phyloP scores from a whole-genome alignment of 1,284 basidiomycete species.

The Moniliophthora roreri region DNA sequence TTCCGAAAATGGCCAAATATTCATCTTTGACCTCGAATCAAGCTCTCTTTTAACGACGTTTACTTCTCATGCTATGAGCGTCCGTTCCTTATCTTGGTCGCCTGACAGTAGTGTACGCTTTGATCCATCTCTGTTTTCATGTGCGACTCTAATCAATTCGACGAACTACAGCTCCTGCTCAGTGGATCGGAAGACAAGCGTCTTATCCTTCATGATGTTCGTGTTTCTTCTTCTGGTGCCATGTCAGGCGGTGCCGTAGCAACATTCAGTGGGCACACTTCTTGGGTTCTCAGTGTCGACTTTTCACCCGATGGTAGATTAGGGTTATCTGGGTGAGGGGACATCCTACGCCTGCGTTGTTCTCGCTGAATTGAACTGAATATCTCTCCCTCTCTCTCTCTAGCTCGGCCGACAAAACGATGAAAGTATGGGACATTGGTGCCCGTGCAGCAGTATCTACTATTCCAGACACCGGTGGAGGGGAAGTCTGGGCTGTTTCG shows the following conservation, averaged over 20 bases:
- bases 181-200: slow-evolving; percentile 89
- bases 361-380: not conserved
- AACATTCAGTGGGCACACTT: slow-evolving; percentile 79
- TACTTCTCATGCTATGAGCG: slow-evolving; percentile 83
- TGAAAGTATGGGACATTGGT: slow-evolving; percentile 87
- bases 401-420: slow-evolving; percentile 82
- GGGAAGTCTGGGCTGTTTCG: slow-evolving; percentile 83
- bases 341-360: slow-evolving; percentile 25
- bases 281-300: slow-evolving; percentile 82
- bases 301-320: slow-evolving; percentile 79
- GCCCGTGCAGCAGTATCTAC: slow-evolving; percentile 78
- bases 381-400: not conserved
- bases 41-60: slow-evolving; percentile 65
- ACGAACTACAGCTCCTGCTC: slow-evolving; percentile 60
- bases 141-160: slow-evolving; percentile 1
- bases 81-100: slow-evolving; percentile 83
- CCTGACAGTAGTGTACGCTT: slow-evolving; percentile 57
- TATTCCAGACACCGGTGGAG: slow-evolving; percentile 57
- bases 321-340: slow-evolving; percentile 79
- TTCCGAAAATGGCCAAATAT: slow-evolving; percentile 80
- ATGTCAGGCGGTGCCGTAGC: slow-evolving; percentile 76
- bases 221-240: slow-evolving; percentile 62
- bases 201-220: slow-evolving; percentile 83
- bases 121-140: slow-evolving; percentile 5
- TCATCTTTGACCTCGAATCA: slow-evolving; percentile 75